Base-by-base conservation (phyloP, 2,329 filamentous ascomycete genomes). In the Trichophyton rubrum region DNA sequence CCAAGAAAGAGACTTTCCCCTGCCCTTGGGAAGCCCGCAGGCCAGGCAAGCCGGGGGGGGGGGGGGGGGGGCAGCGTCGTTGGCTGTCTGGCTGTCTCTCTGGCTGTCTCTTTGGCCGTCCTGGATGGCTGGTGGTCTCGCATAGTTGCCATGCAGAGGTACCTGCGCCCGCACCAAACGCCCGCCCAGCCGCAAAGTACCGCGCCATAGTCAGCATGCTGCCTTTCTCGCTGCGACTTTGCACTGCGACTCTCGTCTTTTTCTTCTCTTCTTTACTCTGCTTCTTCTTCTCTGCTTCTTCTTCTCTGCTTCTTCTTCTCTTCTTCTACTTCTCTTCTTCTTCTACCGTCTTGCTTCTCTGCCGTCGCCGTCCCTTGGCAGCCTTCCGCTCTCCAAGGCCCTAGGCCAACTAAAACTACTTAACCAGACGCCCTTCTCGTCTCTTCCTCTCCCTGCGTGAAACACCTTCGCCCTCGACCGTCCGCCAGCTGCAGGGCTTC, bases 251-350 rank as follows among this genome's bases (percentile, higher is more conserved):
- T 56, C 22, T 58, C 51, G n/a, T 40, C 41, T 27, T 45, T 56
- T 38, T 13, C 61, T 53, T 9, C n/a, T 27, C 30, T 24, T 57
- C 60, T 60, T 60, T 61, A 59, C 45, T 55, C 6, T n/a, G n/a
- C n/a, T n/a, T n/a, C n/a, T 59, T 41, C 58, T 33, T 62, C 60
- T 58, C 59, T 58, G 61, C 59, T 61, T 61, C 56, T 61, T 57
- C 61, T 61, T 59, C 66, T 61, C 24, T 20, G 2, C 24, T 33
- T 47, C 41, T 40, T 22, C 30, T 30, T 15, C 11, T 17, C 17
- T 3, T 59, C 62, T 45, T 59, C 57, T 61, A 60, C 62, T 61
- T 59, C 60, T 13, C 9, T 9, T 53, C 9, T 27, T 2, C 64
- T 62, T 63, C 62, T 49, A 63, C 63, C 53, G 61, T 62, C 62